A percentile compares a stretch with the other conserved stretches of the same genome.
Conservation (phyloP, 2,329 filamentous ascomycete species). For the Pezizomycotina sp. region DNA sequence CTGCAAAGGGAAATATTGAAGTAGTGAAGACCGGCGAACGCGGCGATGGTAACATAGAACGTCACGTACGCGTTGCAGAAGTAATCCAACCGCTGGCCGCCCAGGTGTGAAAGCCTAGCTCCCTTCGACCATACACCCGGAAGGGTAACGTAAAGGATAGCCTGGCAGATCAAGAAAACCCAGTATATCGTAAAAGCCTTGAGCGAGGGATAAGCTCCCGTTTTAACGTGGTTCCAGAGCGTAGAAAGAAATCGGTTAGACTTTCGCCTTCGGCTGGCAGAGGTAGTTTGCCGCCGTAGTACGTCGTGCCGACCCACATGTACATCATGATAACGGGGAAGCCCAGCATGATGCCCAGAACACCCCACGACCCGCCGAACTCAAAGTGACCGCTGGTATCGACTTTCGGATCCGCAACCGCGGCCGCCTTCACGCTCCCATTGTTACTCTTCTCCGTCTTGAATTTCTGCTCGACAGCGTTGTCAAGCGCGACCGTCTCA, state of each 20-base stretch:
- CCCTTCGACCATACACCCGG: conserved; percentile 79
- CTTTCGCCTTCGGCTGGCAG: conserved; percentile 47
- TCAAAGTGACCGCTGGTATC: conserved; percentile 42
- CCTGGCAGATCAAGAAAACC: conserved; percentile 77
- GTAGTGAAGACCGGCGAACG: conserved; percentile 58
- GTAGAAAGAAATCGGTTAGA: conserved; percentile 55
- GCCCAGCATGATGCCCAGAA: conserved; percentile 68
- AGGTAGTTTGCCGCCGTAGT: conserved; percentile 75
- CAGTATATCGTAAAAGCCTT: conserved; percentile 91
- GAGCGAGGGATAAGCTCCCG: conserved; percentile 61
- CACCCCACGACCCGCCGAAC: conserved; percentile 75
- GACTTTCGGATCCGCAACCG: conserved; percentile 23
- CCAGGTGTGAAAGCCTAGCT: conserved; percentile 67
- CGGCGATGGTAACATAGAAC: conserved; percentile 68
- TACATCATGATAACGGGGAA: conserved; percentile 98
- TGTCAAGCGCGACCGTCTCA: conserved; percentile 15
- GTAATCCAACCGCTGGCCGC: conserved; percentile 75
- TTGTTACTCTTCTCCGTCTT: conserved; percentile 34
- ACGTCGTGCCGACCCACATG: conserved; percentile 94
- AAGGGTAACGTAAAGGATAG: conserved; percentile 62
- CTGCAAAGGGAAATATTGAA: conserved; percentile 78
- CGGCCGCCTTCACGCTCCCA: conserved; percentile 15
- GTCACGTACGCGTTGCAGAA: conserved; percentile 83
- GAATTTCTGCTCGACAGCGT: conserved; percentile 19
- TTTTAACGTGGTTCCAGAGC: too few species aligned